Base-by-base conservation (phyloP, 2,329 filamentous ascomycete species). In the Gyromitra esculenta region DNA sequence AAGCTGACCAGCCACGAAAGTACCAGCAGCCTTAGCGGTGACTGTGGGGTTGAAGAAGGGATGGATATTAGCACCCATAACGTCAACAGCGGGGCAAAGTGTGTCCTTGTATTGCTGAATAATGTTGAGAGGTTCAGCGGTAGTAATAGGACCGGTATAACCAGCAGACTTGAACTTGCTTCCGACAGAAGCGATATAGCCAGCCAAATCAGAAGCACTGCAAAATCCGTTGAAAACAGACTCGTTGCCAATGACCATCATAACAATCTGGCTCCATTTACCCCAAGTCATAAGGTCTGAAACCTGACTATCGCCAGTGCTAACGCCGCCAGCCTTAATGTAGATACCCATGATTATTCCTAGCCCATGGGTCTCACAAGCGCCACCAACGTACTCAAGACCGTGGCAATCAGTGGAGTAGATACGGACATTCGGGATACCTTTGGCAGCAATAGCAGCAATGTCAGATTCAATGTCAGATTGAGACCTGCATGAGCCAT, bases 351-450 rank as follows among this genome's bases (percentile, higher is more conserved):
- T 85, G 84, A 97, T 95, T 84, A 97, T 86, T 84, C 91, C 90
- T 77, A 97, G 82, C 77, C 91, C 90, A 84, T 90, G 83, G 81
- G 88, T 84, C 81, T 88, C 84, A 85, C 88, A 90, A 76, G 92
- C 92, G 56, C 85, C 84, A 79, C 92, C 92, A 75, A 97, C 90
- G 84, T 89, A 90, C 83, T 90, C 85, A 77, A 97, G 91, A 71
- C 91, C 91, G 84, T 88, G 87, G 88, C 95, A 98, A 88, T 97
- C 94, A 80, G 94, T 94, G 79, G 91, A 93, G 89, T 98, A 98
- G 83, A 96, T 87, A 84, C 95, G 94, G 83, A 95, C 84, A 64
- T 88, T 86, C 79, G 84, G 85, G 88, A 94, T 93, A 76, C 91
- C 92, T 79, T 88, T 88, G 68, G 81, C 64, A 82, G 89, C 88